phyloP scores from a whole-genome alignment of 345 rosid species.

The Moringa oleifera region DNA sequence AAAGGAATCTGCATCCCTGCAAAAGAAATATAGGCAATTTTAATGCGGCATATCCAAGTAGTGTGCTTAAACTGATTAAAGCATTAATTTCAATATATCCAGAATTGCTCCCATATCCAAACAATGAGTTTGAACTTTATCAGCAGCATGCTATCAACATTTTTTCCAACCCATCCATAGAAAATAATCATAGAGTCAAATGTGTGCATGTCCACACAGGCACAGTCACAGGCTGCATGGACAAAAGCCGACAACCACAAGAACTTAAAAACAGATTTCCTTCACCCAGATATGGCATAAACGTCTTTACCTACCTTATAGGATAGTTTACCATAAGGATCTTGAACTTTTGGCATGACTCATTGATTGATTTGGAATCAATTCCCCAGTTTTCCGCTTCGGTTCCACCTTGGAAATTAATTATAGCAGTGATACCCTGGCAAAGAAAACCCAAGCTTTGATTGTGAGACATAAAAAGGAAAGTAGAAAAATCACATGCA shows the following conservation, averaged over 20 bases:
- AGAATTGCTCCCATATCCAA: background rate
- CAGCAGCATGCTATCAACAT: background rate
- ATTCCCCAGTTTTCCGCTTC: conserved; percentile 93
- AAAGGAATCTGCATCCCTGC: conserved; percentile 85
- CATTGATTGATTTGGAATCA: conserved; percentile 50
- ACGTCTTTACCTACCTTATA: conserved; percentile 42
- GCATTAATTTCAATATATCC: background rate
- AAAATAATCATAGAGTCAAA: background rate
- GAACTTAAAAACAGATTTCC: background rate
- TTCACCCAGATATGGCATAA: conserved; percentile 2
- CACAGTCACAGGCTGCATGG: background rate
- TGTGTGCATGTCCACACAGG: background rate
- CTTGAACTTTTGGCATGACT: conserved; percentile 61
- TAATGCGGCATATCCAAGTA: background rate
- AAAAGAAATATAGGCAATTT: conserved; percentile 19
- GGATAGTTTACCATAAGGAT: conserved; percentile 86
- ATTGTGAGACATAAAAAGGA: conserved; percentile 6
- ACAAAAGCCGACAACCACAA: conserved; percentile 2
- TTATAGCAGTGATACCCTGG: conserved; percentile 79
- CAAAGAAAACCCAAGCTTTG: conserved; percentile 20
- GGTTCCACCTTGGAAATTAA: conserved; percentile 74
- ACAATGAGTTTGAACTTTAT: background rate
- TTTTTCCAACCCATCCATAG: background rate
- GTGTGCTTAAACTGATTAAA: background rate
- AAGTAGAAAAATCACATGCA: background rate